Evolutionary conservation across 805 yeast genomes (phyloP).

Genomic region (Yarrowia hollandica): DNA sequence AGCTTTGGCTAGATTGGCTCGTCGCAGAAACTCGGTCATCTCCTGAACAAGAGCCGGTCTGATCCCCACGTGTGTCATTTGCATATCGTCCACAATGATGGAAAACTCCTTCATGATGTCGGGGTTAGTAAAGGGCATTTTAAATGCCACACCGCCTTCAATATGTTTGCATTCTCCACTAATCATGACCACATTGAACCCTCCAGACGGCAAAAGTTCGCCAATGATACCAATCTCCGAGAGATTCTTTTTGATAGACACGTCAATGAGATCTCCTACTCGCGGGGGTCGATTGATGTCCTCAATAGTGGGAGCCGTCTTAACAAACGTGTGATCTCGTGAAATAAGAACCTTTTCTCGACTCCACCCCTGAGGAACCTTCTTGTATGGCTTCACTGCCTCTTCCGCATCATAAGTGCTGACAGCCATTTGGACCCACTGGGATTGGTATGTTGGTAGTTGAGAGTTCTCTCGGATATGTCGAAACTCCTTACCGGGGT

Average conservation of each 20-base stretch:
- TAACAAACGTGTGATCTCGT: not conserved
- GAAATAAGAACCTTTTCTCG: constrained; percentile 2
- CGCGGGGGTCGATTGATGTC: constrained; percentile 19
- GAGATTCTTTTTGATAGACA: not conserved
- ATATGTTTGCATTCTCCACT: not conserved
- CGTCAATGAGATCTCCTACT: constrained; percentile 9
- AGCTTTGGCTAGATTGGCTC: not conserved
- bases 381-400: not conserved
- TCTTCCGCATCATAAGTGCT: not conserved
- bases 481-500: not conserved
- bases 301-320: not conserved
- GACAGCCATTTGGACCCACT: not conserved
- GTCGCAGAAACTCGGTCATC: constrained; percentile 11
- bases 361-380: constrained; percentile 6
- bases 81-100: not conserved
- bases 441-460: not conserved
- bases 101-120: not conserved
- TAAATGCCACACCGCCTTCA: not conserved
- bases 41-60: constrained; percentile 16
- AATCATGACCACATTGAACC: constrained; percentile 5
- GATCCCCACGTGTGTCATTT: constrained; percentile 6
- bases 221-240: constrained; percentile 22
- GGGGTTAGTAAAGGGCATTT: constrained; percentile 22
- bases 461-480: no score
- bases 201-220: not conserved